Evolutionary conservation across 768 basidiomycete genomes (phyloP).

Genomic region (Leccinellum luteum): DNA sequence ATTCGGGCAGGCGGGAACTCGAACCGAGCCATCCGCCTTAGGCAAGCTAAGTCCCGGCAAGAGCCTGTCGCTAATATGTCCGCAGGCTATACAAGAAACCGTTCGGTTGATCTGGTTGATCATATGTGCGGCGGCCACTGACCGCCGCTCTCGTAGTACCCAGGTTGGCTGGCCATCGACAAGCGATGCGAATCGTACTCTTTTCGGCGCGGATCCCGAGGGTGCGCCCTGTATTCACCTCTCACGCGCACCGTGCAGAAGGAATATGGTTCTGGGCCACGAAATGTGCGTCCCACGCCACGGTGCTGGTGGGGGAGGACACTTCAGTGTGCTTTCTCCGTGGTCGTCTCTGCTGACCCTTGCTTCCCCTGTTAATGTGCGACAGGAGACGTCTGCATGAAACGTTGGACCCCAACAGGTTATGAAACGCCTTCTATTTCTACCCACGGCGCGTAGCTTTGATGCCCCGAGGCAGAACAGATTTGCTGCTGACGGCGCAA

Average conservation of each 20-base stretch:
- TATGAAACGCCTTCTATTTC: conserved; percentile 21
- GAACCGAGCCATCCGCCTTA: conserved; percentile 11
- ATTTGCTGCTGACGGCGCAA: neutral
- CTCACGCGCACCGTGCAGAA: conserved; percentile 5
- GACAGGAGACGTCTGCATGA: conserved; percentile 6
- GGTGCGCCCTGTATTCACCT: conserved; percentile 9
- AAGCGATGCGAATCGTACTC: neutral
- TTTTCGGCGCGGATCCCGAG: neutral
- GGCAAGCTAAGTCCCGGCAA: conserved; percentile 14
- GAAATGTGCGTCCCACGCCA: neutral
- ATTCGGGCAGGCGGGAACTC: conserved; percentile 20
- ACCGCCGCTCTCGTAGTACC: conserved; percentile 6
- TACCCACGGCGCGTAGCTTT: conserved; percentile 21
- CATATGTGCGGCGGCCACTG: conserved; percentile 17
- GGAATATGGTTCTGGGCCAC: neutral
- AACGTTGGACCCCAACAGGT: conserved; percentile 1
- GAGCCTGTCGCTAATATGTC: conserved; percentile 18
- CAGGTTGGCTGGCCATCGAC: neutral
- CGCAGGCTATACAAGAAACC: conserved; percentile 17
- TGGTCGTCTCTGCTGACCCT: conserved; percentile 9
- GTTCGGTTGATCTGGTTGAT: conserved; percentile 7
- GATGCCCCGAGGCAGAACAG: conserved; percentile 12
- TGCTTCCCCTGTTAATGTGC: conserved; percentile 12
- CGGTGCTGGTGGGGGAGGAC: conserved; percentile 4
- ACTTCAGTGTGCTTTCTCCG: conserved; percentile 4